These are phyloP conservation scores for Rhynchospora breviuscula DNA, from an alignment of 176 grass and related monocot species.

Conservation along the genomic window DNA sequence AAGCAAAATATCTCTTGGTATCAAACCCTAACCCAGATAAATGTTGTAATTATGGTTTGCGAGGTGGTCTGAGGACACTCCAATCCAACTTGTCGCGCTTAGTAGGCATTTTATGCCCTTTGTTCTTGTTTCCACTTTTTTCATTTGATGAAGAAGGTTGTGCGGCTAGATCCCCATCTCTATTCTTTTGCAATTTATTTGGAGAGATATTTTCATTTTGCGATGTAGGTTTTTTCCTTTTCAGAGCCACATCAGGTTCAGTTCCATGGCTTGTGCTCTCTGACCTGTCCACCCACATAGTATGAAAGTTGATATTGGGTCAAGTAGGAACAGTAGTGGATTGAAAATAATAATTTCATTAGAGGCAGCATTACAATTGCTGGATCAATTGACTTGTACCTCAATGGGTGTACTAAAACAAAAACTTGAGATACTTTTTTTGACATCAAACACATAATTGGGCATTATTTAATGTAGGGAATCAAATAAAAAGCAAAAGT, in stretches of 20 bases:
- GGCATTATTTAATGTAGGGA: background rate
- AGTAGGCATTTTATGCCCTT: conserved; percentile 34
- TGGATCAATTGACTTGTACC: background rate
- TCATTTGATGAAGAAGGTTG: conserved; percentile 34
- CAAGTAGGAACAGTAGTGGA: background rate
- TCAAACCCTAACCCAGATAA: background rate
- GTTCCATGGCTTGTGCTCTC: conserved; percentile 36
- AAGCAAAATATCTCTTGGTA: background rate
- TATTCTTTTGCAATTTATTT: conserved; percentile 35
- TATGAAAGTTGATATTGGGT: background rate
- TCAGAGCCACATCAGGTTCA: conserved; percentile 32
- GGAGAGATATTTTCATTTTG: conserved; percentile 39
- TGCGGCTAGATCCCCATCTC: background rate
- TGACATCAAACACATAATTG: background rate
- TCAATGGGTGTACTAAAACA: background rate
- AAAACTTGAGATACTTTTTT: background rate
- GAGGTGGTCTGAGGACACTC: conserved; percentile 47
- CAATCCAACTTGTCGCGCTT: conserved; percentile 62
- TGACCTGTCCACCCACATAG: conserved; percentile 38
- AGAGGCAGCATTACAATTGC: background rate
- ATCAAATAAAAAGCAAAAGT: background rate
- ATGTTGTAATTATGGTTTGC: conserved; percentile 1
- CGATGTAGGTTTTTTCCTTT: conserved; percentile 52
- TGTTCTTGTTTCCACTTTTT: conserved; percentile 31
- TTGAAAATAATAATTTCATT: background rate